These are phyloP conservation scores for Globisporangium perplexum DNA, from an alignment of 352 stramenopile species.

Conservation along the genomic window DNA sequence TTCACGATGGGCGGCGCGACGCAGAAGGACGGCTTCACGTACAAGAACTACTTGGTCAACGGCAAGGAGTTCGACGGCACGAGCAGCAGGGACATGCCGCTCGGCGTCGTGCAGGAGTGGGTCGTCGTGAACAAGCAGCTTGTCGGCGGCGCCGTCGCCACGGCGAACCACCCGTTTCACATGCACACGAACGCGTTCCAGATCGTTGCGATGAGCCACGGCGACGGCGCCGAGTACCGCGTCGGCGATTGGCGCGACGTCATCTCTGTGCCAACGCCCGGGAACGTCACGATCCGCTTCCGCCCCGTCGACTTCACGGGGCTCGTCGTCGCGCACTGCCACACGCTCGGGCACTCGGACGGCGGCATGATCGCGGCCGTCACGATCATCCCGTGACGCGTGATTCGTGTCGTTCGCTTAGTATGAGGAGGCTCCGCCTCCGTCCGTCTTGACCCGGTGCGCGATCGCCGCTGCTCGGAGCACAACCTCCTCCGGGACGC, in stretches of 20 bases:
- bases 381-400: conserved; percentile 28
- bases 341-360: conserved; percentile 78
- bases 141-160: conserved; percentile 26
- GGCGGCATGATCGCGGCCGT: conserved; percentile 68
- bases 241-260: conserved; percentile 81
- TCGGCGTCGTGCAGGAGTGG: conserved; percentile 69
- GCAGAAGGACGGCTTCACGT: conserved; percentile 56
- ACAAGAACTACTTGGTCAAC: conserved; percentile 79
- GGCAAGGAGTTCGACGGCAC: conserved; percentile 41
- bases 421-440: not conserved
- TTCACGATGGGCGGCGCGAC: conserved; percentile 44
- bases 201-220: conserved; percentile 66
- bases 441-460: not conserved
- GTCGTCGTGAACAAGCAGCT: conserved; percentile 55
- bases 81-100: conserved; percentile 40
- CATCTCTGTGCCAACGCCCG: conserved; percentile 62
- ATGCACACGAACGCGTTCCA: conserved; percentile 85
- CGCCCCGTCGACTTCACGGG: conserved; percentile 59
- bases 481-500: not conserved
- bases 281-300: conserved; percentile 83
- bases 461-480: too few relatives aligned
- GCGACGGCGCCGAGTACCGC: conserved; percentile 59
- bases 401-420: not conserved
- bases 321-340: conserved; percentile 64
- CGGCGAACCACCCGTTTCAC: conserved; percentile 83